Percentiles rank a stretch among this genome's conserved stretches.
These are phyloP conservation scores for Glarea lozoyensis DNA, from an alignment of 495 filamentous ascomycete genomes.

Conservation along the genomic window DNA sequence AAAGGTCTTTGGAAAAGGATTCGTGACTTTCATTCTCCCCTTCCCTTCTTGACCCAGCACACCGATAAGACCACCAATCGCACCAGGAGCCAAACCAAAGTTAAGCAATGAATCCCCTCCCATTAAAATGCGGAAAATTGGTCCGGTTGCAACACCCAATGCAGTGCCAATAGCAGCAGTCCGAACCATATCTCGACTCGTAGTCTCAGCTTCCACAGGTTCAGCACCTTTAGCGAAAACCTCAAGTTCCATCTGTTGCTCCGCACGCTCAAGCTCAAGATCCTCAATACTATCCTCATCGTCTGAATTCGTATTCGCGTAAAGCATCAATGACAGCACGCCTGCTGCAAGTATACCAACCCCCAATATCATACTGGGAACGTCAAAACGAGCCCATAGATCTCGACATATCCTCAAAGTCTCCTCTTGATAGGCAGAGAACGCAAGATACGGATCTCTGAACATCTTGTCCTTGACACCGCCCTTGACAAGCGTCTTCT, in stretches of 20 bases:
- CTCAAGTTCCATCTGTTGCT: constrained; percentile 17
- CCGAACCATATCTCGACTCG: constrained; percentile 19
- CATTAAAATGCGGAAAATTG: constrained; percentile 16
- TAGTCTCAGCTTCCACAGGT: constrained; percentile 13
- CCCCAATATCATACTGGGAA: constrained; percentile 74
- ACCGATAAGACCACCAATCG: constrained; percentile 53
- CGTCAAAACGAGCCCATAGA: constrained; percentile 86
- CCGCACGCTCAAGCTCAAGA: constrained; percentile 15
- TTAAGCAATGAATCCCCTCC: constrained; percentile 20
- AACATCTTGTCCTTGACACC: constrained; percentile 25
- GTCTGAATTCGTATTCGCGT: constrained; percentile 37
- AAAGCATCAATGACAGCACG: constrained; percentile 58
- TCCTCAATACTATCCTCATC: constrained; percentile 13
- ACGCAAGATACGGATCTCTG: constrained; percentile 45
- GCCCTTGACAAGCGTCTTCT: constrained; percentile 26
- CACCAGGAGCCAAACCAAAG: constrained; percentile 27
- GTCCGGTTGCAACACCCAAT: constrained; percentile 18
- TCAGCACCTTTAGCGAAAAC: constrained; percentile 10
- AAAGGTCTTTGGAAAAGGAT: constrained; percentile 64
- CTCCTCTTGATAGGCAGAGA: constrained; percentile 64
- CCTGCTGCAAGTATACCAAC: constrained; percentile 60
- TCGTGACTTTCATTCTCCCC: constrained; percentile 36
- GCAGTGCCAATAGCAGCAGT: constrained; percentile 22
- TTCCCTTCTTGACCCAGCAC: constrained; percentile 48
- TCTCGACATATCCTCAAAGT: constrained; percentile 72